These are phyloP conservation scores for Hymenoscyphus scutula DNA, from an alignment of 2,329 filamentous ascomycete genomes.

Conservation along the genomic window DNA sequence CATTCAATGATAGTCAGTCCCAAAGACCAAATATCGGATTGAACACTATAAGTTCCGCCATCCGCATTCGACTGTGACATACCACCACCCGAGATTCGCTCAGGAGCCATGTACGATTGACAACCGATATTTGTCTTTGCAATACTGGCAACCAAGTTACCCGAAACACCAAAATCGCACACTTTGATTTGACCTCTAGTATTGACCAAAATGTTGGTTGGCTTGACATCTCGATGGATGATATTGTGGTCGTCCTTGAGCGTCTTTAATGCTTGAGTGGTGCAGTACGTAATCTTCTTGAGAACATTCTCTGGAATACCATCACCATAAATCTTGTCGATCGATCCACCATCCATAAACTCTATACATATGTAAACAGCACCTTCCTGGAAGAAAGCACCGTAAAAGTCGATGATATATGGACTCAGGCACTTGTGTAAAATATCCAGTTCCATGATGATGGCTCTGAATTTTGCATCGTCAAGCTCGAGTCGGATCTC, in stretches of 20 bases:
- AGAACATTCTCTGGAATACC: conserved; percentile 87
- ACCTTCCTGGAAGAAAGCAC: conserved; percentile 97
- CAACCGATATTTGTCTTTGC: conserved; percentile 99
- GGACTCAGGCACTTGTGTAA: conserved; percentile 92
- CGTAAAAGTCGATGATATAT: conserved; percentile 98
- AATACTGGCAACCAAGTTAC: conserved; percentile 94
- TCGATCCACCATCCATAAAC: conserved; percentile 97
- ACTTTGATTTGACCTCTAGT: conserved; percentile 91
- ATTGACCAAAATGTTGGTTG: conserved; percentile 96
- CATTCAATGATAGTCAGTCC: conserved; percentile 95
- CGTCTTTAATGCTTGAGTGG: conserved; percentile 85
- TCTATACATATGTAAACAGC: conserved; percentile 99
- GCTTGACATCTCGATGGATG: conserved; percentile 97
- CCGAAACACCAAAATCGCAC: conserved; percentile 96
- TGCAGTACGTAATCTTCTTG: conserved; percentile 85
- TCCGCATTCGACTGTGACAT: conserved; percentile 66
- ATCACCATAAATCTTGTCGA: conserved; percentile 90
- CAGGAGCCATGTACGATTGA: conserved; percentile 98
- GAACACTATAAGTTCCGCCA: conserved; percentile 91
- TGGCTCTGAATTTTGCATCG: conserved; percentile 93
- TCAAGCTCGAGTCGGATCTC: conserved; percentile 94
- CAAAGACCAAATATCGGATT: conserved; percentile 97
- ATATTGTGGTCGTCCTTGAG: conserved; percentile 99
- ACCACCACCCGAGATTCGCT: conserved; percentile 85
- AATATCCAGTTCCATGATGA: conserved; percentile 96